A percentile compares a stretch with the other conserved stretches of the same genome.
These are phyloP conservation scores for Cladobotryum protrusum DNA, from an alignment of 2,329 filamentous ascomycete genomes.

Conservation along the genomic window DNA sequence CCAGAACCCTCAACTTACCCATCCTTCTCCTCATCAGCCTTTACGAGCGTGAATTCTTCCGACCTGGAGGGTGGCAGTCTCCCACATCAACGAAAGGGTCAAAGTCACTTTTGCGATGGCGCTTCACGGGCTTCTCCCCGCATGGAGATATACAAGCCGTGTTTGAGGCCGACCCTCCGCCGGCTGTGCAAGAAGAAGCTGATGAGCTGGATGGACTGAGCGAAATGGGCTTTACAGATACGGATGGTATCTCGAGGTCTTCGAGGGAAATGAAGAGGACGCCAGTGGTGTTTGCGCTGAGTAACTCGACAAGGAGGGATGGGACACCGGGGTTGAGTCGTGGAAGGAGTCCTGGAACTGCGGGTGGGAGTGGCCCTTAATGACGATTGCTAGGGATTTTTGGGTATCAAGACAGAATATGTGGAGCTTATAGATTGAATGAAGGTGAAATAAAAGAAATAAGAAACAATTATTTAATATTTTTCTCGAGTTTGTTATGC, in stretches of 20 bases:
- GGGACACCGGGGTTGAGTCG: slow-evolving; percentile 2
- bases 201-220: slow-evolving; percentile 28
- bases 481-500: background rate
- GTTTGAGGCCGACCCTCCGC: slow-evolving; percentile 50
- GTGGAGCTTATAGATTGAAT: background rate
- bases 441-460: background rate
- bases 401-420: background rate
- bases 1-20: slow-evolving; percentile 58
- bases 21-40: slow-evolving; percentile 54
- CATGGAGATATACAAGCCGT: slow-evolving; percentile 56
- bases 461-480: background rate
- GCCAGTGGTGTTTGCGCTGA: slow-evolving; percentile 8
- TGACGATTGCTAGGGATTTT: background rate
- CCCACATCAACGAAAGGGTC: slow-evolving; percentile 17
- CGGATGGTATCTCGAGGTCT: slow-evolving; percentile 24
- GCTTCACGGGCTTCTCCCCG: slow-evolving; percentile 46
- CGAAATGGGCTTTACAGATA: slow-evolving; percentile 28
- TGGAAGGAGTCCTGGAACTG: background rate
- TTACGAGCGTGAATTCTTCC: slow-evolving; percentile 44
- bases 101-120: slow-evolving; percentile 26
- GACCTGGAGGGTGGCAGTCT: slow-evolving; percentile 33
- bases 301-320: slow-evolving; percentile 8
- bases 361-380: no score
- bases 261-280: slow-evolving; percentile 18
- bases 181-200: slow-evolving; percentile 31